Conservation (phyloP, 2,329 filamentous ascomycete genomes). For the Ascochyta viciae-villosae region DNA sequence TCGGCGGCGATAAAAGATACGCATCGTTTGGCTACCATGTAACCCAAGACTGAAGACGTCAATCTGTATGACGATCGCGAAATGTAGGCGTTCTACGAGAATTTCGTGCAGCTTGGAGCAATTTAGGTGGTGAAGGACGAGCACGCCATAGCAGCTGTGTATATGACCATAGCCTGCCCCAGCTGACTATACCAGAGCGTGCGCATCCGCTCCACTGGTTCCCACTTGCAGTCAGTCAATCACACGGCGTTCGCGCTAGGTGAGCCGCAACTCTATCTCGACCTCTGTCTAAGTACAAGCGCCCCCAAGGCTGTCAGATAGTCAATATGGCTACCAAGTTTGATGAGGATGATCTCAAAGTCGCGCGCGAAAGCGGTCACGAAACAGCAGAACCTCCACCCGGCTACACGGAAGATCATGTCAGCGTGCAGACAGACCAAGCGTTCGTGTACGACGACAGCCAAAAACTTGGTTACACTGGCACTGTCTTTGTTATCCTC, state of each 20-base stretch:
- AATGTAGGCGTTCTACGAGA: constrained; percentile 15
- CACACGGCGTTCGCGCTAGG: not conserved
- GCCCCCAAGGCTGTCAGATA: not conserved
- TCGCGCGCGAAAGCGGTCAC: constrained; percentile 21
- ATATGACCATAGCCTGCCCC: constrained; percentile 26
- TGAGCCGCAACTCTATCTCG: not conserved
- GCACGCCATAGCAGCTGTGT: constrained; percentile 22
- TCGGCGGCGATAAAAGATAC: constrained; percentile 15
- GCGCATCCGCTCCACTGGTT: constrained; percentile 16
- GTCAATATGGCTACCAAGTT: constrained; percentile 30
- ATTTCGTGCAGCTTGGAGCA: not conserved
- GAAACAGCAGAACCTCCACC: constrained; percentile 25
- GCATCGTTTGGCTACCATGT: constrained; percentile 24
- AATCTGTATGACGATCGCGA: constrained; percentile 37
- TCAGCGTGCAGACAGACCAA: constrained; percentile 41
- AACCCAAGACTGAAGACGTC: constrained; percentile 37
- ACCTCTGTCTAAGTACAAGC: not conserved
- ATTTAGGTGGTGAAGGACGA: not conserved
- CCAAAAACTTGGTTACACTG: constrained; percentile 44
- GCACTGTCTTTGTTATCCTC: constrained; percentile 44
- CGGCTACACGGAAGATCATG: constrained; percentile 27
- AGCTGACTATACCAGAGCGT: constrained; percentile 4
- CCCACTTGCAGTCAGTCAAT: not conserved
- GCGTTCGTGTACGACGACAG: constrained; percentile 42
- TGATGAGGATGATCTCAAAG: constrained; percentile 30